These are phyloP conservation scores for Neurospora sp. DNA, from an alignment of 2,329 filamentous ascomycete species.

Conservation along the genomic window DNA sequence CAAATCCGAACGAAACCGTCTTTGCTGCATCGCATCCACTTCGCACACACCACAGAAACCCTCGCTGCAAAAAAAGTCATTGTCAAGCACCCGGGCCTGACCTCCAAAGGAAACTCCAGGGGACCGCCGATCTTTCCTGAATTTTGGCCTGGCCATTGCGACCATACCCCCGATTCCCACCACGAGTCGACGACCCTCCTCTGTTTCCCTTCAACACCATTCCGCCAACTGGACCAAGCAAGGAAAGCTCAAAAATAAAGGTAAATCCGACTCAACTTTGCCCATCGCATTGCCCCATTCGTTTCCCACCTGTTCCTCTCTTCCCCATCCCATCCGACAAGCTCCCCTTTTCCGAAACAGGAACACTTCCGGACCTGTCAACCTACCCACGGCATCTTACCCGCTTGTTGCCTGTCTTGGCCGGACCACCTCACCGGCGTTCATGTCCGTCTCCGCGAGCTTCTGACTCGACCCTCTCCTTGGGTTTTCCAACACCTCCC, in stretches of 20 bases:
- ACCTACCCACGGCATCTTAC: not conserved
- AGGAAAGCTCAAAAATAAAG: not conserved
- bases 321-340: not conserved
- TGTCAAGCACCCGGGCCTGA: not conserved
- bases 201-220: not conserved
- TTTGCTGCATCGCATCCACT: not conserved
- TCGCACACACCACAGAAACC: not conserved
- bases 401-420: not conserved
- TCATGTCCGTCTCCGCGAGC: not conserved
- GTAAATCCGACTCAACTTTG: not conserved
- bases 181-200: not conserved
- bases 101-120: not conserved
- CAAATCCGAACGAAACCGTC: not conserved
- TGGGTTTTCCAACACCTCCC: not conserved
- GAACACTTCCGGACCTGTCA: not conserved
- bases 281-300: not conserved
- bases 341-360: not conserved
- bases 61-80: not conserved
- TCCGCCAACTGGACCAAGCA: not conserved
- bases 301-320: not conserved
- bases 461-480: not conserved
- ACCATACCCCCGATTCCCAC: not conserved
- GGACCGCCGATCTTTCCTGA: not conserved
- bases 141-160: not conserved
- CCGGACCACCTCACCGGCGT: not conserved